Conservation (phyloP, 2,329 filamentous ascomycete genomes). For the Aureobasidium musti region DNA sequence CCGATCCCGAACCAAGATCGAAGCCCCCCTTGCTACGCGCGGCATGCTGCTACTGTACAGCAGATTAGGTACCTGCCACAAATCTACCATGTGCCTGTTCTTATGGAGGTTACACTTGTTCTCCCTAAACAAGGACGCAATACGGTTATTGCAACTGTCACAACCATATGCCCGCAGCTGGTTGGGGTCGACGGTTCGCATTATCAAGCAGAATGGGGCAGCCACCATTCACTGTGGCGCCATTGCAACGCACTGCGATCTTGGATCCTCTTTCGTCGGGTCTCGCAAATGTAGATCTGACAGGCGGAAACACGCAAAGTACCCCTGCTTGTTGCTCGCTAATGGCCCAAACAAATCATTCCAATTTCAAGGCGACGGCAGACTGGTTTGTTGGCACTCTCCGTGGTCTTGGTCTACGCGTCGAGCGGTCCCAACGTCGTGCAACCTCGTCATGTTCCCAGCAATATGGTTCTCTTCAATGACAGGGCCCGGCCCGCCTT, state of each 20-base stretch:
- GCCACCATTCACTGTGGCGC: not conserved
- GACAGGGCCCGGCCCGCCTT: slow-evolving; percentile 26
- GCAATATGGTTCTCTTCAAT: not conserved
- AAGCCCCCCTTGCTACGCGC: not conserved
- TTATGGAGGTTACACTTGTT: not conserved
- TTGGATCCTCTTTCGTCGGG: not conserved
- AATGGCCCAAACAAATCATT: not conserved
- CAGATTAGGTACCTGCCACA: too few species aligned
- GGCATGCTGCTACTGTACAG: slow-evolving; percentile 1
- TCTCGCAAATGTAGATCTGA: slow-evolving; percentile 16
- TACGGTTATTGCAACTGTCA: not conserved
- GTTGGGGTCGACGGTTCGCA: not conserved
- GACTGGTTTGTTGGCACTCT: not conserved
- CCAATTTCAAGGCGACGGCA: not conserved
- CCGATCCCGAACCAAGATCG: slow-evolving; percentile 25
- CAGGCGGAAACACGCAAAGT: not conserved
- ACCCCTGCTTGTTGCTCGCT: slow-evolving; percentile 1
- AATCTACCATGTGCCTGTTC: not conserved
- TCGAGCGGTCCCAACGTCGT: slow-evolving; percentile 10
- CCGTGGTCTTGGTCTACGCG: slow-evolving; percentile 4
- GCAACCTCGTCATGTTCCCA: slow-evolving; percentile 15
- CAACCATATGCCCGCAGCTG: not conserved
- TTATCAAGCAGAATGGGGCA: not conserved
- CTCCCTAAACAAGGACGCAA: not conserved
- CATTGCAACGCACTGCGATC: slow-evolving; percentile 17